Evolutionary conservation across 75 land plant species (phyloP).

Genomic region (Pseudotsuga menziesii): DNA sequence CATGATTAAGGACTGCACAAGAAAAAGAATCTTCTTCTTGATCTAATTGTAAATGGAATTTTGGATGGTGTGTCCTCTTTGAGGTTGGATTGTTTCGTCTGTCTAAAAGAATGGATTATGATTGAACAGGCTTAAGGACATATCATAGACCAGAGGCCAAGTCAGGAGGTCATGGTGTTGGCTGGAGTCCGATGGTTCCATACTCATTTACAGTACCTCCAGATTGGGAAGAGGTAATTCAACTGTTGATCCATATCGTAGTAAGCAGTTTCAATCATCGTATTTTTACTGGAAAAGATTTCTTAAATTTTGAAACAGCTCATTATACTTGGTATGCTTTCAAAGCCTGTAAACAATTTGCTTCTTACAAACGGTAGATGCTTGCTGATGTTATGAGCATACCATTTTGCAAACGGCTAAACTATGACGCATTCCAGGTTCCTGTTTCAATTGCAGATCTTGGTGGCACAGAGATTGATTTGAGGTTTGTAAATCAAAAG

Average conservation of each 20-base stretch:
- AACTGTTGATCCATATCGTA: background rate
- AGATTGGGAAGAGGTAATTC: conserved; percentile 87
- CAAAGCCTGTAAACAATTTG: background rate
- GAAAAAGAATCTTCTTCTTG: background rate
- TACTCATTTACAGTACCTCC: conserved; percentile 77
- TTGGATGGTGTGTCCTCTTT: background rate
- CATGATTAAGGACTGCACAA: background rate
- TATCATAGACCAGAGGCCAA: conserved; percentile 90
- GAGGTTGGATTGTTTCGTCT: background rate
- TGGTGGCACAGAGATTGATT: conserved; percentile 98
- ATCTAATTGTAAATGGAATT: background rate
- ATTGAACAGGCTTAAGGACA: conserved; percentile 75
- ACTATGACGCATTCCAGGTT: conserved; percentile 47
- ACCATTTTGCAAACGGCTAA: conserved; percentile 9
- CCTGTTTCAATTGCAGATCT: conserved; percentile 98
- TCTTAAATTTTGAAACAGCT: background rate
- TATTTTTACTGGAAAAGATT: background rate
- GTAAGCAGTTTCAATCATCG: background rate
- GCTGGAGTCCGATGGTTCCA: conserved; percentile 98
- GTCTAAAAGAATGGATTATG: background rate
- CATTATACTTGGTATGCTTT: background rate
- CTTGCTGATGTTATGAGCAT: background rate
- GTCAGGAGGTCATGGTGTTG: conserved; percentile 99
- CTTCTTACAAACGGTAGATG: background rate
- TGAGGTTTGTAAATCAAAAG: conserved; percentile 68